Conservation (phyloP, 805 yeast genomes). For the Candida jianshihensis region DNA sequence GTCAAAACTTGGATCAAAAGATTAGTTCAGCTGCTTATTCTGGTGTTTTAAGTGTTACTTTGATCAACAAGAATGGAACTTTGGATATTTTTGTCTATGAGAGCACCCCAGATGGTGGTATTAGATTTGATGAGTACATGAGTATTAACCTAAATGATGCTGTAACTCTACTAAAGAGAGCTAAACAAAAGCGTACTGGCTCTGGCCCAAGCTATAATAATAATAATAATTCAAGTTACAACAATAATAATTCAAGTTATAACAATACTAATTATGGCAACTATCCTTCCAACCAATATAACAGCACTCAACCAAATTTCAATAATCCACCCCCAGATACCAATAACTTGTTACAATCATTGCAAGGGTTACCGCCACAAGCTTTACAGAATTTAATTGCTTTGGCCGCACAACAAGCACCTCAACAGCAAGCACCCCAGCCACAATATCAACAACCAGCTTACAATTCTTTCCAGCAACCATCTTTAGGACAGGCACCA, state of each 20-base stretch:
- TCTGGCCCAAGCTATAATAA: too few species aligned
- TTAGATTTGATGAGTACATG: slow-evolving; percentile 78
- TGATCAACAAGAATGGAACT: slow-evolving; percentile 46
- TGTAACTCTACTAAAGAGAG: slow-evolving; percentile 44
- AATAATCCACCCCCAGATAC: too few species aligned
- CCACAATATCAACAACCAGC: slow-evolving; percentile 8
- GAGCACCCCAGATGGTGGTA: slow-evolving; percentile 59
- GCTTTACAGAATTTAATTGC: slow-evolving; percentile 10
- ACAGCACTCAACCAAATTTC: too few species aligned
- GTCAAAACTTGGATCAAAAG: slow-evolving; percentile 36
- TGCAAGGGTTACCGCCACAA: slow-evolving; percentile 8
- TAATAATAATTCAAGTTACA: too few species aligned
- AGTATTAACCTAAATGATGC: slow-evolving; percentile 63
- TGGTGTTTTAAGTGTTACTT: slow-evolving; percentile 67
- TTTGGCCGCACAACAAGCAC: slow-evolving; percentile 3
- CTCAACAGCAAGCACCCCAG: slow-evolving; percentile 6
- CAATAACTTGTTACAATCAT: slow-evolving; percentile 5
- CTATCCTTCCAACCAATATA: too few species aligned
- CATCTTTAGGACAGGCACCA: slow-evolving; percentile 3
- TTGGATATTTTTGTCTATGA: slow-evolving; percentile 73
- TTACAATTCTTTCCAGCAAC: slow-evolving; percentile 5
- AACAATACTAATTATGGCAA: too few species aligned
- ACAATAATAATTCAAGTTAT: too few species aligned
- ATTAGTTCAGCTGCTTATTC: slow-evolving; percentile 74
- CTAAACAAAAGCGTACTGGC: slow-evolving; percentile 25